Evolutionary conservation across 768 basidiomycete genomes (phyloP).

Genomic region (Glaciozyma martinii): DNA sequence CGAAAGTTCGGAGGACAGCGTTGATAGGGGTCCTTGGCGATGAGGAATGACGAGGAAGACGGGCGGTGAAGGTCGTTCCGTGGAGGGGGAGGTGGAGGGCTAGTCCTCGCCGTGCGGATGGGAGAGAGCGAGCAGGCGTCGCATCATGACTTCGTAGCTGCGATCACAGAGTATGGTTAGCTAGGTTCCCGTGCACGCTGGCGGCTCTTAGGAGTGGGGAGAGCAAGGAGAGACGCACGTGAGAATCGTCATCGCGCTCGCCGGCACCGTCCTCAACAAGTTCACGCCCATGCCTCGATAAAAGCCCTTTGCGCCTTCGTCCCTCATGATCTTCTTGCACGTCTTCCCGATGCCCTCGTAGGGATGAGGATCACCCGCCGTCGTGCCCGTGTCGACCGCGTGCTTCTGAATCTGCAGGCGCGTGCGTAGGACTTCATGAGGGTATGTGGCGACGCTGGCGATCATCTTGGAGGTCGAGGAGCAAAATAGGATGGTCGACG

Average conservation of each 20-base stretch:
- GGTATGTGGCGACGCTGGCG: slow-evolving; percentile 89
- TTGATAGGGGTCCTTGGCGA: too few species aligned
- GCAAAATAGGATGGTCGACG: slow-evolving; percentile 66
- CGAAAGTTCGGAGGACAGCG: too few species aligned
- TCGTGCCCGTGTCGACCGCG: slow-evolving; percentile 7
- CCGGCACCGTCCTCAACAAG: slow-evolving; percentile 86
- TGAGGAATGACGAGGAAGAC: too few species aligned
- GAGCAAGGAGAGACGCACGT: slow-evolving; percentile 48
- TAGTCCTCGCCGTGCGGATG: background rate
- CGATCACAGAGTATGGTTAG: background rate
- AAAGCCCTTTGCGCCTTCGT: slow-evolving; percentile 80
- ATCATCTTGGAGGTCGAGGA: slow-evolving; percentile 93
- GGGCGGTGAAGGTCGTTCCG: too few species aligned
- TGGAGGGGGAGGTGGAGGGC: too few species aligned
- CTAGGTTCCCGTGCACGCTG: background rate
- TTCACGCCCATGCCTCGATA: slow-evolving; percentile 94
- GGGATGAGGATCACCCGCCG: background rate
- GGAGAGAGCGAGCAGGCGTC: background rate
- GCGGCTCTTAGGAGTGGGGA: background rate
- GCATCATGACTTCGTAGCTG: background rate
- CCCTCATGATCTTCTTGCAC: slow-evolving; percentile 58
- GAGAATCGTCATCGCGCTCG: slow-evolving; percentile 89
- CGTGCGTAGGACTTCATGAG: slow-evolving; percentile 98
- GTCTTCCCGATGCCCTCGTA: slow-evolving; percentile 61
- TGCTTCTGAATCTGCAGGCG: slow-evolving; percentile 64